Base-by-base conservation (phyloP, 257 asterid species). In the Penstemon barbatus region DNA sequence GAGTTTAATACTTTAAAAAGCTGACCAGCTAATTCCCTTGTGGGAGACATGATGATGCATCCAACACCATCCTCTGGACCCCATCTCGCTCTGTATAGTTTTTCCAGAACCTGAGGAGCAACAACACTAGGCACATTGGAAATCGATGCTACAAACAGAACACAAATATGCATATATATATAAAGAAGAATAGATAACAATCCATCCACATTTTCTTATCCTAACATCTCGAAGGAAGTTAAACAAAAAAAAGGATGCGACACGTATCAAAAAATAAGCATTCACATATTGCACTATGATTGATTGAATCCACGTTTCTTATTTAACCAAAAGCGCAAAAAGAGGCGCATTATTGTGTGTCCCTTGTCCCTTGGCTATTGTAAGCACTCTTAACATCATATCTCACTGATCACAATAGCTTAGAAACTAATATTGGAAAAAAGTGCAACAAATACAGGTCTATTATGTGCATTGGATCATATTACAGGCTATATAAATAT, bases 31-130 rank as follows among this genome's bases (percentile, higher is more conserved):
- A 94, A 77, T 77, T 94, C 99, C 85, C 99, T 89, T 43, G 99
- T 91, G 38, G 97, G 99, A 61, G 97, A 87, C 86, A 94, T 81
- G 66, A 91, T 89, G 74, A 94, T 94, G 75, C 93, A 82, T 12
- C 99, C 99, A 66, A 94, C 96, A 56, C 99, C 98, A 63, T 86
- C 99, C 78, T 94, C 97, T 48, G 92, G 92, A 49, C 96, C 93
- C 99, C 99, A 94, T 73, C 93, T 85, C 68, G 88, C 84, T 74
- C 74, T 79, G 78, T 91, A 82, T 48, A 94, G 65, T 87, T 82
- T 94, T 78, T 94, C 99, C 66, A 94, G 66, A 62, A 89, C 84
- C 99, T 89, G 82, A 55, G 45, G 67, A 73, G 25, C 74, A 61
- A 70, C 46, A 82, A 6, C 48, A 53, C 53, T 56, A 10, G 15